A percentile compares a stretch with the other conserved stretches of the same genome.
Evolutionary conservation across 116 monocot species (phyloP).

Genomic region (Phalaenopsis hybrid): DNA sequence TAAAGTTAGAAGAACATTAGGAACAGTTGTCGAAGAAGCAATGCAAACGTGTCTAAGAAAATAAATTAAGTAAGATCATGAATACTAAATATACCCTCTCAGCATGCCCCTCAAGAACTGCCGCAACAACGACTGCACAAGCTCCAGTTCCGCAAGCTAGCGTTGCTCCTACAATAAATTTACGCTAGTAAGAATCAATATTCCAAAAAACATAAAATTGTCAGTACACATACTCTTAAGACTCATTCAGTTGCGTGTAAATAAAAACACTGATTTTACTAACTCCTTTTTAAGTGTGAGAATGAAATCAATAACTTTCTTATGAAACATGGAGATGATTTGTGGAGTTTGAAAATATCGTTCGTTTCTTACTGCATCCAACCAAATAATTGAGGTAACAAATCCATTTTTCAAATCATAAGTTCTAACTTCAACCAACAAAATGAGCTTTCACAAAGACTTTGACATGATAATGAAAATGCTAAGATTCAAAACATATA

Average conservation of each 20-base stretch:
- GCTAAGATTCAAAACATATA: not conserved
- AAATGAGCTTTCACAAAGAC: not conserved
- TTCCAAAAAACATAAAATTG: not conserved
- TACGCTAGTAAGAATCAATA: not conserved
- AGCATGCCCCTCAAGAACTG: slow-evolving; percentile 73
- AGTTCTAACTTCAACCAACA: not conserved
- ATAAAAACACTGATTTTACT: not conserved
- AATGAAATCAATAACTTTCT: not conserved
- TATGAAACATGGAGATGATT: not conserved
- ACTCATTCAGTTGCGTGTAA: not conserved
- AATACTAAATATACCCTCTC: slow-evolving; percentile 50
- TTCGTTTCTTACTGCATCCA: not conserved
- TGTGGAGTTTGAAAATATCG: not conserved
- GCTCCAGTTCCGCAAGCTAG: slow-evolving; percentile 96
- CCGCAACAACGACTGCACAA: slow-evolving; percentile 90
- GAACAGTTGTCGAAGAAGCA: not conserved
- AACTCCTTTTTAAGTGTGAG: not conserved
- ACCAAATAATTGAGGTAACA: not conserved
- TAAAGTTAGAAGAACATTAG: slow-evolving; percentile 20
- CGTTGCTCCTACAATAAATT: slow-evolving; percentile 57
- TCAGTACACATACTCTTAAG: not conserved
- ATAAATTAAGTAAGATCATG: not conserved
- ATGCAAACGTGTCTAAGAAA: not conserved
- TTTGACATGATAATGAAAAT: not conserved
- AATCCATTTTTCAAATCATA: not conserved